Evolutionary conservation across 2,329 filamentous ascomycete genomes (phyloP).

Genomic region (Amauroascus verrucosus): DNA sequence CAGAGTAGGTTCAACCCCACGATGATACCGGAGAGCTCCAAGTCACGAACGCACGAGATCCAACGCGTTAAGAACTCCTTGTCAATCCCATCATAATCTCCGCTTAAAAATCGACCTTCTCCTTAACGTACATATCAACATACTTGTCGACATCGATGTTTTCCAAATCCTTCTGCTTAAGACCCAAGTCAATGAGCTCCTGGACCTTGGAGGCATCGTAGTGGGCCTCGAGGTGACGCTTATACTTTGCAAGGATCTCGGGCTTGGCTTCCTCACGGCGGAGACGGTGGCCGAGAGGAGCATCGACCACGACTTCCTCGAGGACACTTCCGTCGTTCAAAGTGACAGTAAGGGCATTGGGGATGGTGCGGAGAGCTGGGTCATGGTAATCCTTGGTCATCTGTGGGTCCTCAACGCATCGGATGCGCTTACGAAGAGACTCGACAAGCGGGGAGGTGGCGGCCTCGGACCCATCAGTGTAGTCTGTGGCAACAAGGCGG

Average conservation of each 20-base stretch:
- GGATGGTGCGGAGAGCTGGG: constrained; percentile 85
- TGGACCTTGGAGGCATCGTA: constrained; percentile 67
- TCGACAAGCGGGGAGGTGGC: constrained; percentile 84
- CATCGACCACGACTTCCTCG: constrained; percentile 84
- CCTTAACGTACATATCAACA: constrained; percentile 70
- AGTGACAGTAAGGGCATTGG: constrained; percentile 89
- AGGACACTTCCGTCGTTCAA: constrained; percentile 89
- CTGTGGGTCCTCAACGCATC: constrained; percentile 89
- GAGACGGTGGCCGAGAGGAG: constrained; percentile 83
- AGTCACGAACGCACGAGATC: background rate
- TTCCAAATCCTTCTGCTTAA: constrained; percentile 66
- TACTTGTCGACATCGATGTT: constrained; percentile 81
- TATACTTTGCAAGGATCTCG: constrained; percentile 89
- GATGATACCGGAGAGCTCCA: too few relatives aligned
- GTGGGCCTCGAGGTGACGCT: constrained; percentile 80
- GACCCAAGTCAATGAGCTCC: constrained; percentile 69
- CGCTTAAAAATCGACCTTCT: constrained; percentile 19
- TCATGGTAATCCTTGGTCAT: constrained; percentile 96
- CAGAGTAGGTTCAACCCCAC: too few relatives aligned
- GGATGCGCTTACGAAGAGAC: constrained; percentile 83
- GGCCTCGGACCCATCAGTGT: constrained; percentile 83
- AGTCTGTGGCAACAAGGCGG: constrained; percentile 86
- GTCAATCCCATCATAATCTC: background rate
- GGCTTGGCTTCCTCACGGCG: constrained; percentile 95
- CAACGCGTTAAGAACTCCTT: background rate